Evolutionary conservation across 2,329 filamentous ascomycete species (phyloP), one percentile per base, ranked within the genome.

Genomic region (Aspergillus sp.): DNA sequence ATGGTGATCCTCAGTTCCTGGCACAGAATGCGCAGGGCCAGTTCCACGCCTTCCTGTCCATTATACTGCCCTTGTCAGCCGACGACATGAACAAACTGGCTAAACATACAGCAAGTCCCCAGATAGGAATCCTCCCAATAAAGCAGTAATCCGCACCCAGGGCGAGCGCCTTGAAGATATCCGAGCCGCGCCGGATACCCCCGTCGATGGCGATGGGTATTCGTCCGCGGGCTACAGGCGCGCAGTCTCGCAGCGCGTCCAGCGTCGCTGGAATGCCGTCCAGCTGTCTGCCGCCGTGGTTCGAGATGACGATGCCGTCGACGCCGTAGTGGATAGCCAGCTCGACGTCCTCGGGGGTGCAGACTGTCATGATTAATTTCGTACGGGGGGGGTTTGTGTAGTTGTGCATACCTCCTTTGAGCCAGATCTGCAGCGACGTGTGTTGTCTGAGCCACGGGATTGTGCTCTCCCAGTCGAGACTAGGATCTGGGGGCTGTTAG

Each of bases 361-460:
- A 47, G 4, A 56, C 52, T 43, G 13, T 8, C 2, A 0, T 30
- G 11, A 16, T 25, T 28, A 8, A 26, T 15, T 30, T 7, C 3
- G 4, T 15, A 8, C 11, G 15, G n/a, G 1, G 2, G 24, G 11
- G 6, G 2, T 8, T 4, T n/a, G 4, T 20, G 33, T 40, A 5
- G 41, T 30, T 31, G 54, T 26, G 48, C 37, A 24, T 40, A 53
- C 41, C 44, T 36, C 46, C 51, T 45, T 57, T 51, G 19, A 54
- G 30, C 50, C 44, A 57, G 15, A 49, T 64, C 25, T 67, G 57
- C 50, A 74, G 58, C 26, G 58, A 62, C 1, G 68, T 72, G 26
- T 66, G 52, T 10, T 55, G 52, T 13, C 65, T 53, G 24, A 75
- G 46, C 64, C 67, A 74, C 0, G 60, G 56, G 26, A 74, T 68